A percentile compares a stretch with the other conserved stretches of the same genome.
Conservation (phyloP, 441 rosid genomes). For the Codiaeum variegatum region DNA sequence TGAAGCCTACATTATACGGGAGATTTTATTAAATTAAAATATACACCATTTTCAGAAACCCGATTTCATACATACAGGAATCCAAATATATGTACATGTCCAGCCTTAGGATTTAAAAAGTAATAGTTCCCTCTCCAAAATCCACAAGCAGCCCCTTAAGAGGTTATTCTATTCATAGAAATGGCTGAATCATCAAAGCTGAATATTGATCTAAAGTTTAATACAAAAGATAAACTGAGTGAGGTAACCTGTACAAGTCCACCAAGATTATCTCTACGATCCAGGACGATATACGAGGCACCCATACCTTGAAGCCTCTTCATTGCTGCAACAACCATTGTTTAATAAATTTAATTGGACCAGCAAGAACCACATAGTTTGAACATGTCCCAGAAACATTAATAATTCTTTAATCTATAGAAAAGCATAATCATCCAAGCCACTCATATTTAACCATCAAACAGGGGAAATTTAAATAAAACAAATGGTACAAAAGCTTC, state of each 20-base stretch:
- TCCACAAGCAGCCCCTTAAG: background rate
- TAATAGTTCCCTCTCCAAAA: background rate
- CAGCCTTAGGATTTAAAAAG: background rate
- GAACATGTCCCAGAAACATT: background rate
- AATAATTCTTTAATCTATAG: slow-evolving; percentile 2
- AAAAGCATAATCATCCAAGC: slow-evolving; percentile 3
- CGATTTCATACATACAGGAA: background rate
- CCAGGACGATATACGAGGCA: slow-evolving; percentile 73
- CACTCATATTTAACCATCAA: background rate
- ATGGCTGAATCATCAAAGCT: background rate
- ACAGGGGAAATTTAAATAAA: background rate
- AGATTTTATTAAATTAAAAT: background rate
- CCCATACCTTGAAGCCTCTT: slow-evolving; percentile 87
- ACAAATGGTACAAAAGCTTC: background rate
- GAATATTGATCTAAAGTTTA: background rate
- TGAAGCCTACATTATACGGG: background rate
- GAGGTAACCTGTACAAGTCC: slow-evolving; percentile 79
- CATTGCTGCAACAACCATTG: slow-evolving; percentile 55
- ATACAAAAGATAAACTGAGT: slow-evolving; percentile 12
- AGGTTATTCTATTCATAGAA: background rate
- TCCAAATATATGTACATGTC: background rate
- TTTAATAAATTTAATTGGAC: slow-evolving; percentile 1
- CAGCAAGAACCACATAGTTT: slow-evolving; percentile 4
- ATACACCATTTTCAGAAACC: too few relatives aligned
- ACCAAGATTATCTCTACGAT: slow-evolving; percentile 96